Percentiles rank a stretch among this genome's conserved stretches.
These are phyloP conservation scores for Puccinia novopanici DNA, from an alignment of 1,284 basidiomycete species.

Conservation along the genomic window DNA sequence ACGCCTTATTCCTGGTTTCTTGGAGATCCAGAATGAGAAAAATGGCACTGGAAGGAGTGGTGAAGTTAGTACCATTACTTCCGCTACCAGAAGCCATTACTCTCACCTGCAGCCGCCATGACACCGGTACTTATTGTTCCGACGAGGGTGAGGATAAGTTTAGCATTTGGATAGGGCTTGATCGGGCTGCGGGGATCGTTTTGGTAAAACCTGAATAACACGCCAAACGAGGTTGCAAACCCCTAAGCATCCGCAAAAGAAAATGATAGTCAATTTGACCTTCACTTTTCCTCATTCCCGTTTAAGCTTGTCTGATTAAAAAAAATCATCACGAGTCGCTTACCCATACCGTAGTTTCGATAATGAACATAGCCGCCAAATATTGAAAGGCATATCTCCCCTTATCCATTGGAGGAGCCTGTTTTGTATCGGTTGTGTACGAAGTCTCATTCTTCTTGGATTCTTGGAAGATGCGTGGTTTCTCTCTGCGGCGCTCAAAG, in stretches of 20 bases:
- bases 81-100: not conserved
- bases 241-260: conserved; percentile 13
- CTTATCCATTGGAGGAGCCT: conserved; percentile 1
- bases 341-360: conserved; percentile 25
- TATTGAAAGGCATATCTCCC: conserved; percentile 3
- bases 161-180: too few relatives aligned
- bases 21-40: conserved; percentile 15
- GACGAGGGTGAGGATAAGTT: too few relatives aligned
- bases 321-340: not conserved
- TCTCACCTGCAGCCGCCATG: conserved; percentile 30
- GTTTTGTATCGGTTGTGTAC: not conserved
- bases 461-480: not conserved
- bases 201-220: conserved; percentile 38
- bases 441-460: not conserved
- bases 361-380: conserved; percentile 25
- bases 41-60: conserved; percentile 2
- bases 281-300: not conserved
- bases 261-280: not conserved
- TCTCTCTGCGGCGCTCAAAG: not conserved
- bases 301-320: too few relatives aligned
- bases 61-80: not conserved
- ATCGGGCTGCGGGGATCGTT: conserved; percentile 22
- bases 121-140: conserved; percentile 44
- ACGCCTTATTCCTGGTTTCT: conserved; percentile 22
- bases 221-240: conserved; percentile 42